Evolutionary conservation across 345 rosid genomes (phyloP), one percentile per base, ranked within the genome.

Genomic region (Eucalyptus brandiana): DNA sequence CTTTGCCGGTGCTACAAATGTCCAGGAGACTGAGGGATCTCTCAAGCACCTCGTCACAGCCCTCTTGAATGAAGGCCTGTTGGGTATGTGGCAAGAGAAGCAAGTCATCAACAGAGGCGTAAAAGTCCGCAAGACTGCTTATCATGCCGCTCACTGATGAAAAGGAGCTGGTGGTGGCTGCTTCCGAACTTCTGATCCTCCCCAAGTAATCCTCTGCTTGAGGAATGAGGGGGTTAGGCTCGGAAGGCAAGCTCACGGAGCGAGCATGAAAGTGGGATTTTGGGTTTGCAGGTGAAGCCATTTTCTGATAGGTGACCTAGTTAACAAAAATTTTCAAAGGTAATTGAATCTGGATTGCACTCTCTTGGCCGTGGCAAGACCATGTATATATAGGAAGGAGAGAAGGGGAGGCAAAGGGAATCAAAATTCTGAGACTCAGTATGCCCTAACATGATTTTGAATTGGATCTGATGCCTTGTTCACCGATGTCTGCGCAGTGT

Each of bases 211-310:
- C 92, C 23, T 91, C 92, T 34, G 91, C 30, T 81, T 89, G 90
- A 81, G 90, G 30, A 87, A 90, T 49, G 69, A 89, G 45, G 6
- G 91, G 93, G 90, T 92, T 92, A 89, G 92, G 88, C 69, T 90
- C 91, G 18, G 92, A 91, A 45, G 94, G 95, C 91, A 94, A 90
- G 87, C 94, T 94, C 89, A 89, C 91, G 48, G 95, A 92, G 51
- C 93, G 91, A 87, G 86, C 87, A 80, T 92, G 92, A 44, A 87
- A 89, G 86, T 48, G 56, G 42, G 65, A 32, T 32, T 88, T 49
- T 9, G 69, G 54, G 48, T 58, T 37, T 28, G 67, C 28, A 21
- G 45, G 80, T 32, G 86, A 80, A 88, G 89, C 89, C 89, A 88
- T 80, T 88, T 23, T 26, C 37, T 72, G 83, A 37, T 37, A 72